Percentiles rank a stretch among this genome's conserved stretches.
phyloP scores from a whole-genome alignment of 2,329 filamentous ascomycete species.

The Fusarium sp. region DNA sequence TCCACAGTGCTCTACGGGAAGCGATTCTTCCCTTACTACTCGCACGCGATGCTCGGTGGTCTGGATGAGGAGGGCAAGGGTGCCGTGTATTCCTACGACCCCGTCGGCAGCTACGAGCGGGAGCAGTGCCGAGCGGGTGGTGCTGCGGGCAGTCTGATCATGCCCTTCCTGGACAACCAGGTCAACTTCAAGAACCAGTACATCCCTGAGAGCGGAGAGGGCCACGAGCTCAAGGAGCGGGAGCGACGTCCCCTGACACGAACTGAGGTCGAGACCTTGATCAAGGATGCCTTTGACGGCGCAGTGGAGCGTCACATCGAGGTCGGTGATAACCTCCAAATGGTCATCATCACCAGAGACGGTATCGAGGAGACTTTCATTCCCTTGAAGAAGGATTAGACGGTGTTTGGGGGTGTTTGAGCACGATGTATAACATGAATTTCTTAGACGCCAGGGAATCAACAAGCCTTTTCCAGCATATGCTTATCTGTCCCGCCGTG shows the following conservation, averaged over 20 bases:
- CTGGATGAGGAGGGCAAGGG: slow-evolving; percentile 95
- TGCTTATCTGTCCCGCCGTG: not conserved
- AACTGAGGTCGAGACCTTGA: slow-evolving; percentile 83
- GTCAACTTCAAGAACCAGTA: slow-evolving; percentile 99
- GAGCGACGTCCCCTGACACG: slow-evolving; percentile 77
- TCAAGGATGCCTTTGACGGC: slow-evolving; percentile 97
- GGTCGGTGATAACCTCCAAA: slow-evolving; percentile 95
- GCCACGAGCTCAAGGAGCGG: slow-evolving; percentile 82
- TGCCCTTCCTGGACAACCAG: slow-evolving; percentile 99
- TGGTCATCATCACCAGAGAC: slow-evolving; percentile 89
- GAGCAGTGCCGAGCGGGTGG: slow-evolving; percentile 96
- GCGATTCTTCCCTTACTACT: slow-evolving; percentile 99
- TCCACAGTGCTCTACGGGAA: slow-evolving; percentile 97
- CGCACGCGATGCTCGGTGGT: slow-evolving; percentile 92
- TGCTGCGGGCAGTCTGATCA: slow-evolving; percentile 93
- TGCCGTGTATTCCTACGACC: slow-evolving; percentile 96
- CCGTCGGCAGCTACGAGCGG: slow-evolving; percentile 96
- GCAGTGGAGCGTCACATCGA: slow-evolving; percentile 99
- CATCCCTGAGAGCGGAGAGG: slow-evolving; percentile 84
- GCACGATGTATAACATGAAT: slow-evolving; percentile 49
- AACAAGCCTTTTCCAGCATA: slow-evolving; percentile 27
- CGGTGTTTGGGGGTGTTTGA: slow-evolving; percentile 7
- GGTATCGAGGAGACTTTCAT: slow-evolving; percentile 89
- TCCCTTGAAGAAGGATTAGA: slow-evolving; percentile 90
- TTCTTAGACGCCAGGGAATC: slow-evolving; percentile 42